phyloP scores from a whole-genome alignment of 2,329 filamentous ascomycete species.

The Claviceps citrina region DNA sequence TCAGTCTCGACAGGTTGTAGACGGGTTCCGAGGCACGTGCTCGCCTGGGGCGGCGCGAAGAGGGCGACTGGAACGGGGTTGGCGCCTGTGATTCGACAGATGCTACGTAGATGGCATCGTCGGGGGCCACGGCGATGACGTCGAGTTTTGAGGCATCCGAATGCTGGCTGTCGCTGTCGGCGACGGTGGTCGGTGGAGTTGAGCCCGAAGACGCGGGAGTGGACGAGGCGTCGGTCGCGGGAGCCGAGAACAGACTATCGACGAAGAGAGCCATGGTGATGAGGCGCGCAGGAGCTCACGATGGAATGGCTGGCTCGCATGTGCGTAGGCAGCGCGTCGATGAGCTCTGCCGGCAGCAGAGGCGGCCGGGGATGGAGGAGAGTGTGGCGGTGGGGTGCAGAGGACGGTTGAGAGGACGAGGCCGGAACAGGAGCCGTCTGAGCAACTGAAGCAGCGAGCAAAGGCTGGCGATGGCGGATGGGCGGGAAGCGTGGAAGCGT shows the following conservation, averaged over 20 bases:
- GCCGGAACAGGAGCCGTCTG: not conserved
- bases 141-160: conserved; percentile 28
- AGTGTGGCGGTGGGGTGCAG: not conserved
- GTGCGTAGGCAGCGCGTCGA: conserved; percentile 4
- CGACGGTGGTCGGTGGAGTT: conserved; percentile 52
- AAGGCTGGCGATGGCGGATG: not conserved
- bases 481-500: not conserved
- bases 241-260: conserved; percentile 18
- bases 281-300: not conserved
- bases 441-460: not conserved
- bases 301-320: not conserved
- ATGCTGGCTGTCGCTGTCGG: conserved; percentile 43
- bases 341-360: conserved; percentile 5
- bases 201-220: conserved; percentile 42
- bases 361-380: conserved; percentile 1
- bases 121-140: conserved; percentile 17
- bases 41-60: conserved; percentile 36
- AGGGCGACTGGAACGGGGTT: conserved; percentile 9
- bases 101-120: conserved; percentile 12
- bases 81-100: conserved; percentile 14
- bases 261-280: conserved; percentile 18
- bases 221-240: conserved; percentile 27
- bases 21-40: conserved; percentile 39
- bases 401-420: not conserved
- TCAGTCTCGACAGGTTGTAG: conserved; percentile 51